Conservation (phyloP, 148 eudicot genomes). For the Amaranthus hypochondriacus region DNA sequence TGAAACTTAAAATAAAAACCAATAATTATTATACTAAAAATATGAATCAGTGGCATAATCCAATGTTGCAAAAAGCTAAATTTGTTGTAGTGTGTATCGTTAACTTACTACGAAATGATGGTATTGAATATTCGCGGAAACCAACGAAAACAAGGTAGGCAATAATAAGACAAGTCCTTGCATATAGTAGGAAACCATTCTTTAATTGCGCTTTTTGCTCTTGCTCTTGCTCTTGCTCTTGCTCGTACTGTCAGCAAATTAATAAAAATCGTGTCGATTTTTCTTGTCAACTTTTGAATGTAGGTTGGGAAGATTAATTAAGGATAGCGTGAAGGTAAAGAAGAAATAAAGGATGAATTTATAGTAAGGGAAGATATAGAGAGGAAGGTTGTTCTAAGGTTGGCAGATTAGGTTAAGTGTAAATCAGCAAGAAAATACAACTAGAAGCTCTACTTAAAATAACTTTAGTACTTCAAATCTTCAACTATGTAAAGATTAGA, state of each 20-base stretch:
- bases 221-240: background rate
- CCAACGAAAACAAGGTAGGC: conserved; percentile 30
- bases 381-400: conserved; percentile 29
- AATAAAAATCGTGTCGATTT: background rate
- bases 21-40: too few relatives aligned
- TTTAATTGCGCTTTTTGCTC: conserved; percentile 4
- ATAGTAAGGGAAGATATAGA: conserved; percentile 25
- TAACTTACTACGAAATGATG: conserved; percentile 54
- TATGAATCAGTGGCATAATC: too few relatives aligned
- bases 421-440: conserved; percentile 2
- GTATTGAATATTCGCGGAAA: conserved; percentile 43
- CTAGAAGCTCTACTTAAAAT: background rate
- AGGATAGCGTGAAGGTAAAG: conserved; percentile 23
- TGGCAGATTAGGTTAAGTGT: conserved; percentile 19
- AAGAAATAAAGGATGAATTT: conserved; percentile 21
- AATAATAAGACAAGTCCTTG: conserved; percentile 25
- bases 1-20: too few relatives aligned
- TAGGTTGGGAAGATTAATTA: background rate
- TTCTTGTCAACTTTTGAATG: background rate
- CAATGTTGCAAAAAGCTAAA: too few relatives aligned
- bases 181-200: conserved; percentile 8
- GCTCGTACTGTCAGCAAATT: background rate
- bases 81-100: too few relatives aligned
- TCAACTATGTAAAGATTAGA: too few relatives aligned
- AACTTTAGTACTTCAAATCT: too few relatives aligned